phyloP scores from a whole-genome alignment of 2,329 filamentous ascomycete species.

The Aspergillus hiratsukae region DNA sequence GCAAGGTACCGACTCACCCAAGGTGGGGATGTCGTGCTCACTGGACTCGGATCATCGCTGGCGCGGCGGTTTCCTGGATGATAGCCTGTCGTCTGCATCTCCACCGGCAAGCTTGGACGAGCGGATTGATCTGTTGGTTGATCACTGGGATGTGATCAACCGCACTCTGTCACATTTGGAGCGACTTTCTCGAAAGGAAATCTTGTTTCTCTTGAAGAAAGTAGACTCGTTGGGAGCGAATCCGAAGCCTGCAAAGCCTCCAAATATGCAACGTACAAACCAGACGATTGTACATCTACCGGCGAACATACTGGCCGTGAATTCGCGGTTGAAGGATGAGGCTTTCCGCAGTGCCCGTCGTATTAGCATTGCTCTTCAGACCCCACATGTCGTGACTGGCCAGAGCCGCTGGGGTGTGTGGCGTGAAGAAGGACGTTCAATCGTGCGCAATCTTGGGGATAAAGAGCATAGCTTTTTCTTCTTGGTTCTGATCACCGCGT shows the following conservation, averaged over 20 bases:
- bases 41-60: conserved; percentile 40
- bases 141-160: conserved; percentile 57
- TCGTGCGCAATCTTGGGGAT: conserved; percentile 51
- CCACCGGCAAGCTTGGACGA: conserved; percentile 49
- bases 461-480: conserved; percentile 59
- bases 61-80: conserved; percentile 34
- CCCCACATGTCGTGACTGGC: conserved; percentile 54
- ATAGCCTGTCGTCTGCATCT: conserved; percentile 41
- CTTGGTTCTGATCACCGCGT: conserved; percentile 55
- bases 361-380: conserved; percentile 52
- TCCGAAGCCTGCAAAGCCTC: conserved; percentile 42
- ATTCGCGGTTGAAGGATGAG: conserved; percentile 45
- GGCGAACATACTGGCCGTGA: conserved; percentile 44
- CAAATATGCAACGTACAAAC: conserved; percentile 46
- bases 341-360: conserved; percentile 46
- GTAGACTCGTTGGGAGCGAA: conserved; percentile 40
- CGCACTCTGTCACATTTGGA: conserved; percentile 53
- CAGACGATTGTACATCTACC: conserved; percentile 48
- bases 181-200: conserved; percentile 48
- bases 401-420: conserved; percentile 58
- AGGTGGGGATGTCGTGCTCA: conserved; percentile 35
- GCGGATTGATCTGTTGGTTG: conserved; percentile 52
- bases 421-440: conserved; percentile 57
- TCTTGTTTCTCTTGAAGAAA: conserved; percentile 47
- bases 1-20: conserved; percentile 28